Percentiles rank a stretch among this genome's conserved stretches.
Evolutionary conservation across 345 rosid species (phyloP).

Genomic region (Citrus sinensis): DVS_A1.0 CM039168.1:19534001-19534500

Average conservation of each 20-base stretch:
- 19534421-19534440: too few species aligned
- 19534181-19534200: slow-evolving; percentile 28
- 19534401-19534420: too few species aligned
- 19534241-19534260: slow-evolving; percentile 10
- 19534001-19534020: slow-evolving; percentile 28
- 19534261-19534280: slow-evolving; percentile 12
- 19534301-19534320: neutral
- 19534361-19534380: too few species aligned
- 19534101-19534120: neutral
- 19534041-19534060: slow-evolving; percentile 25
- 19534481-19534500: neutral
- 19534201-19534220: slow-evolving; percentile 18
- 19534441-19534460: neutral
- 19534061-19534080: slow-evolving; percentile 24
- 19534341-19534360: too few species aligned
- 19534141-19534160: neutral
- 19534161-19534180: neutral
- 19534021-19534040: slow-evolving; percentile 39
- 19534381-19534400: too few species aligned
- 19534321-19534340: neutral
- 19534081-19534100: neutral
- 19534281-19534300: neutral
- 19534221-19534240: neutral
- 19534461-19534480: neutral
- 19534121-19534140: neutral